phyloP scores from a whole-genome alignment of 2,329 filamentous ascomycete species.

The Endocalyx cinctus region DNA sequence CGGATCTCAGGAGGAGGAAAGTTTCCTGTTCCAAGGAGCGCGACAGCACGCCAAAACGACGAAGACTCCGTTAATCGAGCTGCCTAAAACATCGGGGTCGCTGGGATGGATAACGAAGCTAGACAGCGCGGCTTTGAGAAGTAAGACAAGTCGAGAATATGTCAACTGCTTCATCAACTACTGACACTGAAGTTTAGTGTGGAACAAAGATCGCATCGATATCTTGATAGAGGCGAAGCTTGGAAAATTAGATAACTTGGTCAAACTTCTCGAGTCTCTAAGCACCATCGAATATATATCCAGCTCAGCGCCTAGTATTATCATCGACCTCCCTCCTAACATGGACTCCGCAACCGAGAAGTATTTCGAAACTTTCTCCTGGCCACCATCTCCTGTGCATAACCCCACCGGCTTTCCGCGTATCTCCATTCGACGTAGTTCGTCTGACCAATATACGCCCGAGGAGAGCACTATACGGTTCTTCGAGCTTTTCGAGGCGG shows the following conservation, averaged over 20 bases:
- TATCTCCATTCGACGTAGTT: conserved; percentile 70
- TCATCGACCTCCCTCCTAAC: conserved; percentile 72
- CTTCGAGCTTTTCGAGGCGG: conserved; percentile 84
- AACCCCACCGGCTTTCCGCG: conserved; percentile 41
- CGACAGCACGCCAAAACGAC: conserved; percentile 48
- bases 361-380: conserved; percentile 61
- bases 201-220: conserved; percentile 75
- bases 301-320: conserved; percentile 66
- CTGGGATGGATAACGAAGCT: conserved; percentile 76
- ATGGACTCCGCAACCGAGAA: conserved; percentile 61
- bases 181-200: too few relatives aligned
- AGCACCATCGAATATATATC: conserved; percentile 70
- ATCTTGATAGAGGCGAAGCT: conserved; percentile 75
- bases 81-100: conserved; percentile 62
- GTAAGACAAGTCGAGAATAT: conserved; percentile 40
- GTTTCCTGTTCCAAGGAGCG: conserved; percentile 60
- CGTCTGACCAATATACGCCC: conserved; percentile 54
- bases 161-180: too few relatives aligned
- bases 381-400: conserved; percentile 51
- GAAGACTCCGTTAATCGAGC: conserved; percentile 64
- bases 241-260: conserved; percentile 67
- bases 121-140: conserved; percentile 64
- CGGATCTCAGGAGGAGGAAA: conserved; percentile 60
- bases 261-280: conserved; percentile 73
- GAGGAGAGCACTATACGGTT: conserved; percentile 70